phyloP scores from a whole-genome alignment of 208 protist genomes.

The Porcisia hertigi region DNA sequence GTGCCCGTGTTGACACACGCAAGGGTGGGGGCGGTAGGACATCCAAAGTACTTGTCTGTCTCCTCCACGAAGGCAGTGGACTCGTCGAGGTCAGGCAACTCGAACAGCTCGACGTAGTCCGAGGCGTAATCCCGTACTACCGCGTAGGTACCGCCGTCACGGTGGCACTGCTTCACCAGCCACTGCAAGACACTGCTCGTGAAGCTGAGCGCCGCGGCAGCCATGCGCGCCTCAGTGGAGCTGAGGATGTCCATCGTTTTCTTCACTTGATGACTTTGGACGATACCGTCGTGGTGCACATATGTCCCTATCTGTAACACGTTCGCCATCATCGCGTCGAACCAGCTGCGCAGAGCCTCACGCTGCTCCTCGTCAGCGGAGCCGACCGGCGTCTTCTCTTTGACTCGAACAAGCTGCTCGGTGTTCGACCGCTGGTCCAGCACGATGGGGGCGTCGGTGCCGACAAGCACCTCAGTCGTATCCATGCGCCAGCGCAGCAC shows the following conservation, averaged over 20 bases:
- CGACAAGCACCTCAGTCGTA: conserved; percentile 71
- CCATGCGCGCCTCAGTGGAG: conserved; percentile 58
- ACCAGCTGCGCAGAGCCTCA: conserved; percentile 73
- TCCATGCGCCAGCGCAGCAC: conserved; percentile 78
- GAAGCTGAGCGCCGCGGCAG: conserved; percentile 82
- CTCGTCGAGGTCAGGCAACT: conserved; percentile 45
- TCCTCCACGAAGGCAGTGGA: conserved; percentile 22
- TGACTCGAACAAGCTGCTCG: conserved; percentile 67
- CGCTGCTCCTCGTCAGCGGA: conserved; percentile 41
- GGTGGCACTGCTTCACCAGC: conserved; percentile 60
- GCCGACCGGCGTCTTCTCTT: conserved; percentile 31
- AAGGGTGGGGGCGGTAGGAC: neutral
- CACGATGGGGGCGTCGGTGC: conserved; percentile 81
- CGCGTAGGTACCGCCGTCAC: conserved; percentile 69
- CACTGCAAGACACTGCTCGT: conserved; percentile 80
- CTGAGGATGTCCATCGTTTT: conserved; percentile 75
- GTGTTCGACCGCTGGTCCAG: conserved; percentile 59
- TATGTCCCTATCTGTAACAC: conserved; percentile 80
- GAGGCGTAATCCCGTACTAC: conserved; percentile 55
- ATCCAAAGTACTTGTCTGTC: conserved; percentile 22
- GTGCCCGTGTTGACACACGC: neutral
- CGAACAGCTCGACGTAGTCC: conserved; percentile 73
- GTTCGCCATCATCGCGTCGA: conserved; percentile 83
- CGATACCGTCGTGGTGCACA: conserved; percentile 72
- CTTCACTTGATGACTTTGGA: conserved; percentile 72